A percentile compares a stretch with the other conserved stretches of the same genome.
phyloP scores from a whole-genome alignment of 495 filamentous ascomycete genomes.

The Pseudotulostoma volvatum region DNA sequence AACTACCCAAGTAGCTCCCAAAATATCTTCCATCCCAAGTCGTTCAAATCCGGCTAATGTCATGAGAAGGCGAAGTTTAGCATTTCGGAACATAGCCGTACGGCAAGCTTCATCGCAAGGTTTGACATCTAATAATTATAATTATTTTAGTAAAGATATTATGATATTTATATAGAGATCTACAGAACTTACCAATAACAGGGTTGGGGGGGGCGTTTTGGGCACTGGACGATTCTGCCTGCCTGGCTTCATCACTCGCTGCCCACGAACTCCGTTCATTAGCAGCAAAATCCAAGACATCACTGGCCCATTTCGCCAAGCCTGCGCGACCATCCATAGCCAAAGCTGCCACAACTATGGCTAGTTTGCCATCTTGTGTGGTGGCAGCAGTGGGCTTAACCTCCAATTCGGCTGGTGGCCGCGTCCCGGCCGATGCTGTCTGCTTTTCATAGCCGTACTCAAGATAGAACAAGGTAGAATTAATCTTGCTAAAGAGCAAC shows the following conservation, averaged over 20 bases:
- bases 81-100: slow-evolving; percentile 70
- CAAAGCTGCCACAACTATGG: slow-evolving; percentile 60
- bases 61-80: slow-evolving; percentile 80
- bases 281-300: slow-evolving; percentile 45
- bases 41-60: slow-evolving; percentile 54
- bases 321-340: slow-evolving; percentile 60
- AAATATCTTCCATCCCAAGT: slow-evolving; percentile 50
- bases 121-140: slow-evolving; percentile 36
- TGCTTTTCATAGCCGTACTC: slow-evolving; percentile 84
- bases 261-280: slow-evolving; percentile 72
- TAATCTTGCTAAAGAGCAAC: slow-evolving; percentile 86
- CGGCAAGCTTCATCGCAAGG: slow-evolving; percentile 51
- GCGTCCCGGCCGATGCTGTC: slow-evolving; percentile 35
- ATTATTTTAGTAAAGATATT: too few species aligned
- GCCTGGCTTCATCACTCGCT: slow-evolving; percentile 42
- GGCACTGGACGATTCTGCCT: slow-evolving; percentile 22
- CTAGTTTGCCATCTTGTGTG: slow-evolving; percentile 51
- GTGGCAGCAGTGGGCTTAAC: slow-evolving; percentile 47
- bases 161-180: too few species aligned
- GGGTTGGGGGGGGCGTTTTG: slow-evolving; percentile 19
- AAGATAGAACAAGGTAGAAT: slow-evolving; percentile 64
- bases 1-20: slow-evolving; percentile 64
- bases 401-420: slow-evolving; percentile 60
- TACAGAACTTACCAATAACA: slow-evolving; percentile 24
- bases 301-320: slow-evolving; percentile 67